These are phyloP conservation scores for Psilocybe subaeruginosa DNA, from an alignment of 768 basidiomycete species.

Conservation along the genomic window DNA sequence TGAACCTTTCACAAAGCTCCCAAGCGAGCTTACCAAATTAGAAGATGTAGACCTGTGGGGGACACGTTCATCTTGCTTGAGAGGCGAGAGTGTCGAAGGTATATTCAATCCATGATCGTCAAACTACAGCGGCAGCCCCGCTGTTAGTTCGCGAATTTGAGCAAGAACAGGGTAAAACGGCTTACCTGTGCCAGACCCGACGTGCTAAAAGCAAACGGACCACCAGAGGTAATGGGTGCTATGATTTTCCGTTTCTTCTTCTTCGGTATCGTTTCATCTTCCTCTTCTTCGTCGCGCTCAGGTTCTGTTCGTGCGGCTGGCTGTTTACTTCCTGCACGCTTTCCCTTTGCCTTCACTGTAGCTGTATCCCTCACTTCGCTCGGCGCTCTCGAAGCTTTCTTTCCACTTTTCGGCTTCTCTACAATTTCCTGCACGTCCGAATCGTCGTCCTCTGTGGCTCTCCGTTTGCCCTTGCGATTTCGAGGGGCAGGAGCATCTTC, in stretches of 20 bases:
- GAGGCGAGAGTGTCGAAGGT: constrained; percentile 67
- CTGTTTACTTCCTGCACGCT: constrained; percentile 26
- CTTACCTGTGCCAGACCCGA: constrained; percentile 11
- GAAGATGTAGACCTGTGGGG: constrained; percentile 43
- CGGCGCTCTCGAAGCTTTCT: constrained; percentile 14
- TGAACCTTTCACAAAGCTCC: neutral
- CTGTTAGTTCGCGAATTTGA: neutral
- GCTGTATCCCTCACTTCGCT: constrained; percentile 12
- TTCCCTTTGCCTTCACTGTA: constrained; percentile 20
- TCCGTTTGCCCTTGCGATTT: constrained; percentile 43
- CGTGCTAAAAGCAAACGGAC: constrained; percentile 48
- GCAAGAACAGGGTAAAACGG: neutral
- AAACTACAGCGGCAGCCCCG: too few species aligned
- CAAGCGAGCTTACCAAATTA: neutral
- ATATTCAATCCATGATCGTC: constrained; percentile 54
- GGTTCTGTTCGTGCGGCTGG: constrained; percentile 16
- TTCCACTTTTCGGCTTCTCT: constrained; percentile 20
- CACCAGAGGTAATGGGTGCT: constrained; percentile 49
- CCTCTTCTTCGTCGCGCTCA: constrained; percentile 27
- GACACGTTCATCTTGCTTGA: constrained; percentile 56
- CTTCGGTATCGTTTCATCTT: constrained; percentile 39
- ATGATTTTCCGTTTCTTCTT: constrained; percentile 77
- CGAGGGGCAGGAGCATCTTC: constrained; percentile 21
- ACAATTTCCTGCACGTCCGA: constrained; percentile 30
- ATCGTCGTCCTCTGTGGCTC: constrained; percentile 19